Evolutionary conservation across 169 alveolate genomes (phyloP).

Genomic region (Neospora caninum): DNA sequence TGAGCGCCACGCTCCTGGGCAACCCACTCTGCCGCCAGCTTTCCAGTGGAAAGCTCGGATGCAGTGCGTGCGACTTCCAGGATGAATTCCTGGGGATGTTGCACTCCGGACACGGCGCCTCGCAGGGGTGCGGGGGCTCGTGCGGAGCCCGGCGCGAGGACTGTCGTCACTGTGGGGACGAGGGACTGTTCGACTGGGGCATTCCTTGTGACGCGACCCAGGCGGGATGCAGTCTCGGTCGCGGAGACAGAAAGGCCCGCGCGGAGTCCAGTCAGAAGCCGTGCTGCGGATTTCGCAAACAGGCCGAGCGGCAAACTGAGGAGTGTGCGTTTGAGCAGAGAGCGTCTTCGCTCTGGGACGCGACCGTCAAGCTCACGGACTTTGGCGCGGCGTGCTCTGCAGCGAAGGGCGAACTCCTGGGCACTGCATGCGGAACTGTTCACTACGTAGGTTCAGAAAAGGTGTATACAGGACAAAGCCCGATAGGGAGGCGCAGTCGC

Average conservation of each 20-base stretch:
- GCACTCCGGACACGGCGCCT: too few species aligned
- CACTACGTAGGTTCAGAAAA: constrained; percentile 40
- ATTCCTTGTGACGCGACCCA: too few species aligned
- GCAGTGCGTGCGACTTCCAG: too few species aligned
- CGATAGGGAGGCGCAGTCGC: not conserved
- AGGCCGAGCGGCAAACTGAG: not conserved
- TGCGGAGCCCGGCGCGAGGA: too few species aligned
- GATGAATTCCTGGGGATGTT: too few species aligned
- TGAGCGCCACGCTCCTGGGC: too few species aligned
- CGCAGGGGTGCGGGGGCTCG: too few species aligned
- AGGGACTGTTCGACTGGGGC: too few species aligned
- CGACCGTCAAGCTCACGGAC: constrained; percentile 49
- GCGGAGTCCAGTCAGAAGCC: not conserved
- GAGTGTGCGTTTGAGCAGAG: not conserved
- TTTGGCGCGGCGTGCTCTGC: constrained; percentile 64
- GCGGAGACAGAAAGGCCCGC: not conserved
- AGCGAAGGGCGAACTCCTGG: constrained; percentile 54
- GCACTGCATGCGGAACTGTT: constrained; percentile 64
- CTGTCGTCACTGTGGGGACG: too few species aligned
- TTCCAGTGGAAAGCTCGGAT: too few species aligned
- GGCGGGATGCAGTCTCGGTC: too few species aligned
- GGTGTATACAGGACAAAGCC: not conserved
- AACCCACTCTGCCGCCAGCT: too few species aligned
- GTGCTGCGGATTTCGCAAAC: not conserved
- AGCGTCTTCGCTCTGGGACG: not conserved